These are phyloP conservation scores for Camellia japonica DNA, from an alignment of 148 eudicot species.

Conservation along the genomic window DNA sequence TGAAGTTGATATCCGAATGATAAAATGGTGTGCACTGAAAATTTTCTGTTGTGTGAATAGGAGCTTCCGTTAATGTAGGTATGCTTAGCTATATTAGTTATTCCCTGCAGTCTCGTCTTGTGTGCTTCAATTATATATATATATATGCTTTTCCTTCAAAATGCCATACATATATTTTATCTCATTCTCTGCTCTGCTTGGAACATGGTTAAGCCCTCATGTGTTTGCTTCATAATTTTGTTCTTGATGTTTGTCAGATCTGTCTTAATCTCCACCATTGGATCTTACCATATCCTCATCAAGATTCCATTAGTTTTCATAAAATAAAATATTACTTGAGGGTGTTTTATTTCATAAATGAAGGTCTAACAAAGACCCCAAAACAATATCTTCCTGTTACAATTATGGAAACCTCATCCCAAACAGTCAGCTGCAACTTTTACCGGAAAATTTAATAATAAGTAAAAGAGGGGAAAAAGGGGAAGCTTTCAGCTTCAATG, in stretches of 20 bases:
- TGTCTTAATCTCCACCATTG: neutral
- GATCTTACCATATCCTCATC: too few relatives aligned
- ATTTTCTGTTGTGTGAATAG: too few relatives aligned
- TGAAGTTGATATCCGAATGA: too few relatives aligned
- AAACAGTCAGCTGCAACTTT: constrained; percentile 15
- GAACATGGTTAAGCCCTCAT: neutral
- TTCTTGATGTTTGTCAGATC: neutral
- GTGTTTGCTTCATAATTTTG: neutral
- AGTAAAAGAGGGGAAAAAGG: neutral
- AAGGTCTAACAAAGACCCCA: constrained; percentile 12
- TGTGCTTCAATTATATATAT: neutral
- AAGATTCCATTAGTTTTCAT: too few relatives aligned
- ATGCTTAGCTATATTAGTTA: neutral
- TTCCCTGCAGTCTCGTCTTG: neutral
- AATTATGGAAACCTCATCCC: constrained; percentile 19
- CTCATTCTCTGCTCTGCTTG: neutral
- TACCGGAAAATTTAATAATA: constrained; percentile 7
- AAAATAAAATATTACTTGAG: too few relatives aligned
- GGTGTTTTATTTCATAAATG: too few relatives aligned
- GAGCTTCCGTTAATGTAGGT: neutral
- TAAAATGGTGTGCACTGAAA: too few relatives aligned
- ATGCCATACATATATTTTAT: neutral
- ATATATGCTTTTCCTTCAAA: neutral
- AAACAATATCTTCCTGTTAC: constrained; percentile 12
- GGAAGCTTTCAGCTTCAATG: neutral